Conservation (phyloP, 1,284 basidiomycete species). For the Bjerkandera adusta region DNA sequence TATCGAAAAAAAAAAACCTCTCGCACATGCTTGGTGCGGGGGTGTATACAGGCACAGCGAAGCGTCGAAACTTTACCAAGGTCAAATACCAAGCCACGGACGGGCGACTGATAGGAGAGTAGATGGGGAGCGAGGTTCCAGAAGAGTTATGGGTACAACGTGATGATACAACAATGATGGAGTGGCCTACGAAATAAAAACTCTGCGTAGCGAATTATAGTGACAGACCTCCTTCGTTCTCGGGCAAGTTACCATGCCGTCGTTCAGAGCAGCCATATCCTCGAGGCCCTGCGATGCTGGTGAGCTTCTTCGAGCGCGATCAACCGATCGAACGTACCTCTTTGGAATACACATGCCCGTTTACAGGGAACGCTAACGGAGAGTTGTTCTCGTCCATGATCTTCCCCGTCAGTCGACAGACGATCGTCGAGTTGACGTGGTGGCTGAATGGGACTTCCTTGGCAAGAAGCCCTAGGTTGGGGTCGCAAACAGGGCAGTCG, state of each 20-base stretch:
- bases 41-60: too few relatives aligned
- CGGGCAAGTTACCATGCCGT: slow-evolving; percentile 80
- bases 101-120: too few relatives aligned
- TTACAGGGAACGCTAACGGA: slow-evolving; percentile 83
- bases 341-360: slow-evolving; percentile 90
- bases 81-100: too few relatives aligned
- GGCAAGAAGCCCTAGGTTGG: slow-evolving; percentile 74
- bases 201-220: slow-evolving; percentile 75
- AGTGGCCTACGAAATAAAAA: slow-evolving; percentile 69
- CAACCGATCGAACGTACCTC: slow-evolving; percentile 54
- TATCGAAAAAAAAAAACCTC: too few relatives aligned
- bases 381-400: slow-evolving; percentile 95
- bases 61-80: too few relatives aligned
- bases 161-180: slow-evolving; percentile 9
- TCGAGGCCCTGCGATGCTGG: slow-evolving; percentile 60
- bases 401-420: slow-evolving; percentile 86
- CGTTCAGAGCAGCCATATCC: slow-evolving; percentile 79
- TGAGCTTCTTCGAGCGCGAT: background rate
- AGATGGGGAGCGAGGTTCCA: too few relatives aligned
- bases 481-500: slow-evolving; percentile 91
- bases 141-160: too few relatives aligned
- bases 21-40: too few relatives aligned
- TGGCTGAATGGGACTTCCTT: slow-evolving; percentile 90
- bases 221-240: slow-evolving; percentile 66
- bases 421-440: slow-evolving; percentile 93